Percentiles rank a stretch among this genome's conserved stretches.
Conservation (phyloP, 306 rosid genomes). For the Prunus salicina region DNA sequence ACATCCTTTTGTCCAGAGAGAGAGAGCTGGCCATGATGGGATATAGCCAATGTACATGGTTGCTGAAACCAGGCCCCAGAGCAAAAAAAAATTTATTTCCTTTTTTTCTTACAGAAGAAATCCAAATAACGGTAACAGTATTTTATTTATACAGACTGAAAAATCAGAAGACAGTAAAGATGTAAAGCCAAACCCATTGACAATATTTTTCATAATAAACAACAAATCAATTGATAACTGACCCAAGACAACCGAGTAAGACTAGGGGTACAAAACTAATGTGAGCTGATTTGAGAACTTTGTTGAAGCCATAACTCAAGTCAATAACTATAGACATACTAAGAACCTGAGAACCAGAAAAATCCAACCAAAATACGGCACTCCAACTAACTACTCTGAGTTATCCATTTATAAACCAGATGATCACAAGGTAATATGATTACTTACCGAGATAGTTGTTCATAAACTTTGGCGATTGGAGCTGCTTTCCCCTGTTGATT, state of each 20-base stretch:
- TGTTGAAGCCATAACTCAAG: neutral
- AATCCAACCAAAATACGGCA: neutral
- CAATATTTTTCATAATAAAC: too few species aligned
- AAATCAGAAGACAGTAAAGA: neutral
- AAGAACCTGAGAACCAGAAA: neutral
- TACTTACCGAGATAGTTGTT: slow-evolving; percentile 92
- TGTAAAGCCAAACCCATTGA: neutral
- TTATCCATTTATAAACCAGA: neutral
- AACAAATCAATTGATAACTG: neutral
- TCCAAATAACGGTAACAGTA: neutral
- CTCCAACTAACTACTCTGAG: neutral
- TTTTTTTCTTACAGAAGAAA: neutral
- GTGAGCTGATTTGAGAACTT: neutral
- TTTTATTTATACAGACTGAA: neutral
- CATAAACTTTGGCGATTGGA: slow-evolving; percentile 69
- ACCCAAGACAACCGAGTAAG: neutral
- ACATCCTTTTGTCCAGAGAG: slow-evolving; percentile 5
- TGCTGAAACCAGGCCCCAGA: slow-evolving; percentile 82
- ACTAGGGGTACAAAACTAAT: neutral
- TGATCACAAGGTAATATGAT: slow-evolving; percentile 9
- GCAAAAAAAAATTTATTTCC: neutral
- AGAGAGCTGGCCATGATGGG: slow-evolving; percentile 85
- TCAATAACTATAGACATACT: neutral
- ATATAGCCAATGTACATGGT: slow-evolving; percentile 68
- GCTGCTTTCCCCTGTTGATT: slow-evolving; percentile 63